Percentiles rank a stretch among this genome's conserved stretches.
Evolutionary conservation across 306 rosid species (phyloP).

Genomic region (Sindora glabra): DNA sequence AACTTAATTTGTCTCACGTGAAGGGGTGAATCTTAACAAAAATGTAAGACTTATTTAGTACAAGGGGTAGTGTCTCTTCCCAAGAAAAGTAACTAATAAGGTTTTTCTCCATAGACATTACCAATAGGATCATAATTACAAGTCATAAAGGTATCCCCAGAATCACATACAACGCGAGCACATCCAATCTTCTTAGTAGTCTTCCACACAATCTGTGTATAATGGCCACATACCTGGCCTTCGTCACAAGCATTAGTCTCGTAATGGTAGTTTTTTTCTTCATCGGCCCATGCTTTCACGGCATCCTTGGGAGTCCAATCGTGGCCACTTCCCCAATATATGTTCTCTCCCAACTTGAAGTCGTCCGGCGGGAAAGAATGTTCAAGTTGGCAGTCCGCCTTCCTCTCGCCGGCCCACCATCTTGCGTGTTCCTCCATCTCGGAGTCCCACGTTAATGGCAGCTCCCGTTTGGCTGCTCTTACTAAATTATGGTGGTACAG

Average conservation of each 20-base stretch:
- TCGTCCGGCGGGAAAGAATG: constrained; percentile 42
- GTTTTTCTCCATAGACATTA: constrained; percentile 33
- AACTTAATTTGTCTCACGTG: no score
- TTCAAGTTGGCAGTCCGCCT: constrained; percentile 29
- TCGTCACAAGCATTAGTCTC: constrained; percentile 19
- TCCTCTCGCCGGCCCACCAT: constrained; percentile 43
- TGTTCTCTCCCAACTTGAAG: constrained; percentile 46
- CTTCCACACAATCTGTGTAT: constrained; percentile 48
- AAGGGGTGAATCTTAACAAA: no score
- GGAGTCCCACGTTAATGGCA: constrained; percentile 30
- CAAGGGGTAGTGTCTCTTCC: no score
- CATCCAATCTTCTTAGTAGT: constrained; percentile 34
- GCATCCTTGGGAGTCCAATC: constrained; percentile 38
- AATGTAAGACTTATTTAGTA: no score
- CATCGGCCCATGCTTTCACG: constrained; percentile 30
- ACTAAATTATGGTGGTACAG: constrained; percentile 56
- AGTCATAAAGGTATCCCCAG: constrained; percentile 48
- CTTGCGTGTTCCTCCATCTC: constrained; percentile 33
- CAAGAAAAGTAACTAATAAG: constrained; percentile 6
- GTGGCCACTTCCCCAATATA: constrained; percentile 45
- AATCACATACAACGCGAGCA: constrained; percentile 37
- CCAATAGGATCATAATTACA: constrained; percentile 45
- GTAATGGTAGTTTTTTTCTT: constrained; percentile 31
- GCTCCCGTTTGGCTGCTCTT: constrained; percentile 33
- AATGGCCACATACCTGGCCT: no score